These are phyloP conservation scores for Salvia hispanica DNA, from an alignment of 257 asterid genomes.

Conservation along the genomic window DNA sequence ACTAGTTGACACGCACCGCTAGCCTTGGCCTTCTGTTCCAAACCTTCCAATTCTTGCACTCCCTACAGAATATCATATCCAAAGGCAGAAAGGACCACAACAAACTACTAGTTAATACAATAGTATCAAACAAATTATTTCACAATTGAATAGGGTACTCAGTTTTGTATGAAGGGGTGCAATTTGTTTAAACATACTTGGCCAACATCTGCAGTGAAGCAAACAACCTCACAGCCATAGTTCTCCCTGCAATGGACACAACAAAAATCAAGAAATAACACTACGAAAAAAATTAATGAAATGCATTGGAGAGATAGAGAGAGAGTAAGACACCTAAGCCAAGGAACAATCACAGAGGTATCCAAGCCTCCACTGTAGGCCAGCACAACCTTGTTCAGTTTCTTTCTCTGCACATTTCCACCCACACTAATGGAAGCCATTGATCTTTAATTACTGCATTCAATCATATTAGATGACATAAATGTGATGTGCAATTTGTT, in stretches of 20 bases:
- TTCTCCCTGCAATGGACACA: conserved; percentile 66
- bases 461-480: conserved; percentile 1
- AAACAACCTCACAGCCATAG: conserved; percentile 91
- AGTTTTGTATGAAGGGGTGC: not conserved
- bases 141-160: not conserved
- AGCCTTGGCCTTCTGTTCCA: conserved; percentile 90
- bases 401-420: conserved; percentile 52
- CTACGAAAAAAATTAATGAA: not conserved
- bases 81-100: conserved; percentile 8
- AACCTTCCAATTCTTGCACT: conserved; percentile 86
- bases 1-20: conserved; percentile 97
- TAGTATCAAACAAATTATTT: not conserved
- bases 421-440: conserved; percentile 39
- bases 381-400: conserved; percentile 84
- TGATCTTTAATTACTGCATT: conserved; percentile 53
- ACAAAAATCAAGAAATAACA: conserved; percentile 11
- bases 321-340: conserved; percentile 67
- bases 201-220: conserved; percentile 96
- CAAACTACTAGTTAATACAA: not conserved
- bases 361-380: conserved; percentile 98
- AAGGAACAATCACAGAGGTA: conserved; percentile 97
- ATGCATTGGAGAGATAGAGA: not conserved
- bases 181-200: conserved; percentile 61
- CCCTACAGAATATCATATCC: conserved; percentile 51
- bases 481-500: not conserved